Base-by-base conservation (phyloP, 2,329 filamentous ascomycete species). In the Stagonosporopsis chrysanthemi region DNA sequence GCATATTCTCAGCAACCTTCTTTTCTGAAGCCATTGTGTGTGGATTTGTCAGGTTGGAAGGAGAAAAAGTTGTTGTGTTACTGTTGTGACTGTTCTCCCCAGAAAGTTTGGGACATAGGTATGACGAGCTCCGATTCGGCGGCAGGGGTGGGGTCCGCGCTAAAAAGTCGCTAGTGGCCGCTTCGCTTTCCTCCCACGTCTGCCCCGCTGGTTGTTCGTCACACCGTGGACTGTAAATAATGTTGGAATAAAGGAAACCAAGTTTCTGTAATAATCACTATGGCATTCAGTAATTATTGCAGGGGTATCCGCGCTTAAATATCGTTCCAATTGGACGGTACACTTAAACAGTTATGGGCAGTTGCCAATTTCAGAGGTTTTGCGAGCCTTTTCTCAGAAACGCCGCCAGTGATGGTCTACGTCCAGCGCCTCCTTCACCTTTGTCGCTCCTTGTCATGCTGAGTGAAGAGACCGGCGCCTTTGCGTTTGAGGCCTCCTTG, bases 1-100 rank as follows among this genome's bases (percentile, higher is more conserved):
- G 73, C 73, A 74, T 75, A 57, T 75, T 75, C 56, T 75, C 72
- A 44, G 73, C 73, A 28, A 75, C 73, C 35, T 74, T 71, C 61
- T 75, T 74, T 58, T 65, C 64, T 35, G 71, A 68, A 38, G 67
- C 67, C 73, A 75, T 75, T 45, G 60, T 59, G 14, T 38, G 35
- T 38, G 15, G 36, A 14, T 8, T 14, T 26, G 45, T 24, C 24
- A 28, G 26, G 15, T 38, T 35, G 35, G 17, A 7, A 40, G 24
- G 19, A 38, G 24, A 42, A 50, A 53, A 53, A 46, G 28, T 53
- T 53, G 40, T 41, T 50, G 50, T 53, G 50, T 49, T 46, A 40
- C 40, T 41, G 55, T 23, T 53, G 56, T 58, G 56, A 58, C 56
- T 58, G 56, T 58, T 50, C 55, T 43, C 54, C 54, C 54, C 49